These are phyloP conservation scores for Ramaria sp. DNA, from an alignment of 768 basidiomycete genomes.

Conservation along the genomic window DNA sequence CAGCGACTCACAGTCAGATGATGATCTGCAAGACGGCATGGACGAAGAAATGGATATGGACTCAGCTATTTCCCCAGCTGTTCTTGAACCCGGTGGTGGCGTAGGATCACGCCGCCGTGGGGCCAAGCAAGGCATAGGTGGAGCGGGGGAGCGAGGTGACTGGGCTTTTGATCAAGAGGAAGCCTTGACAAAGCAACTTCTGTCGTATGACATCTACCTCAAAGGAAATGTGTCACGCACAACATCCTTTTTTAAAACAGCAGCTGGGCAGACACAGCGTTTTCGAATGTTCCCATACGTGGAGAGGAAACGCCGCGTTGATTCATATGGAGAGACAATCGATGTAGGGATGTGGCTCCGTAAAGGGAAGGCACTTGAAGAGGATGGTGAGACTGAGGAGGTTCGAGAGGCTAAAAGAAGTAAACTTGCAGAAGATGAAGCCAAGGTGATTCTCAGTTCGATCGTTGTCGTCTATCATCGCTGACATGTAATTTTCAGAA, in stretches of 20 bases:
- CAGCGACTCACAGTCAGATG: constrained; percentile 61
- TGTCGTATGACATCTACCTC: constrained; percentile 94
- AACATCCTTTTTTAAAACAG: constrained; percentile 78
- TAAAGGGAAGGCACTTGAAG: constrained; percentile 83
- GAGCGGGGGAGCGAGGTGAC: constrained; percentile 38
- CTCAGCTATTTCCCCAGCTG: constrained; percentile 18
- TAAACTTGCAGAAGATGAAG: constrained; percentile 68
- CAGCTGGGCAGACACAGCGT: constrained; percentile 59
- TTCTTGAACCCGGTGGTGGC: constrained; percentile 19
- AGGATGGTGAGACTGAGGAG: constrained; percentile 79
- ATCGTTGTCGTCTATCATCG: neutral
- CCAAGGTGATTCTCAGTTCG: constrained; percentile 41
- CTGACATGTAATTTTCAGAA: constrained; percentile 33
- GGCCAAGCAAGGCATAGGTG: constrained; percentile 36
- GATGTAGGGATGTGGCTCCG: constrained; percentile 95
- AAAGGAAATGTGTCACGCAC: constrained; percentile 90
- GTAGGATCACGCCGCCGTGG: constrained; percentile 15
- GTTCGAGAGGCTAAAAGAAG: constrained; percentile 58
- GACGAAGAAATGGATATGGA: constrained; percentile 51
- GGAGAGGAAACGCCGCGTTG: constrained; percentile 84
- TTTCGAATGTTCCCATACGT: constrained; percentile 98
- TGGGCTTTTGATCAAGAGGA: constrained; percentile 75
- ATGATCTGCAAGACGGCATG: constrained; percentile 50
- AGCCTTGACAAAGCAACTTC: constrained; percentile 54
- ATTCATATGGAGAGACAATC: constrained; percentile 91